A percentile compares a stretch with the other conserved stretches of the same genome.
phyloP scores from a whole-genome alignment of 2,329 filamentous ascomycete genomes.

The Diaporthe batatas region DNA sequence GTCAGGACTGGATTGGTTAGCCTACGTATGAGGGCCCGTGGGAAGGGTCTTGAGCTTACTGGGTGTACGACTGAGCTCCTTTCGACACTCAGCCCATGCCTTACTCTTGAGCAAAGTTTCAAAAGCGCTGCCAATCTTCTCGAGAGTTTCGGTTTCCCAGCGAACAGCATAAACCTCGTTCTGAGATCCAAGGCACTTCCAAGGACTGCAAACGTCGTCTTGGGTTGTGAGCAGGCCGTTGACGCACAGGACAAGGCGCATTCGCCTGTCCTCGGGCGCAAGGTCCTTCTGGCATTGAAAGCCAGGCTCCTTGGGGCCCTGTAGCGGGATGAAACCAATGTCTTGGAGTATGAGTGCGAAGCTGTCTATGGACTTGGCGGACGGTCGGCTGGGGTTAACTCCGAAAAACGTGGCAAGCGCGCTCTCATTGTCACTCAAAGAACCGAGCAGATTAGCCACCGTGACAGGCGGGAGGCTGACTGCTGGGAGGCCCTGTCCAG shows the following conservation, averaged over 20 bases:
- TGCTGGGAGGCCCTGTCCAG: conserved; percentile 61
- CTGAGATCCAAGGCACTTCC: conserved; percentile 79
- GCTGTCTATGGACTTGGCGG: conserved; percentile 87
- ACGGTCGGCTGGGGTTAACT: conserved; percentile 88
- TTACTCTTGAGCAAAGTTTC: conserved; percentile 82
- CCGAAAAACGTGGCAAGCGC: conserved; percentile 90
- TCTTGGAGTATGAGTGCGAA: conserved; percentile 89
- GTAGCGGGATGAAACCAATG: conserved; percentile 85
- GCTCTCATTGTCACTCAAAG: conserved; percentile 82
- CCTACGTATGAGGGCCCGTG: not conserved
- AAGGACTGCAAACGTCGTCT: conserved; percentile 80
- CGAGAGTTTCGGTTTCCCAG: conserved; percentile 84
- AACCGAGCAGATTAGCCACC: conserved; percentile 83
- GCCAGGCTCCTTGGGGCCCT: conserved; percentile 57
- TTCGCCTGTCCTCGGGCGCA: conserved; percentile 70
- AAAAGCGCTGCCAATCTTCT: conserved; percentile 83
- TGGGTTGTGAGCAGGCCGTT: conserved; percentile 84
- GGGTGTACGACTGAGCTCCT: conserved; percentile 60
- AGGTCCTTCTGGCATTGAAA: conserved; percentile 64
- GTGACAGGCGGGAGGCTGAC: conserved; percentile 79
- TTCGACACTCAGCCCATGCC: conserved; percentile 80
- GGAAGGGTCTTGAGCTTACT: conserved; percentile 55
- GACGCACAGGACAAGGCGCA: conserved; percentile 86
- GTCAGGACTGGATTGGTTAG: conserved; percentile 34
- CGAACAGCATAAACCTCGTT: conserved; percentile 86